A percentile compares a stretch with the other conserved stretches of the same genome.
Evolutionary conservation across 169 alveolate genomes (phyloP).

Genomic region (Cryptosporidium xiaoi): DNA sequence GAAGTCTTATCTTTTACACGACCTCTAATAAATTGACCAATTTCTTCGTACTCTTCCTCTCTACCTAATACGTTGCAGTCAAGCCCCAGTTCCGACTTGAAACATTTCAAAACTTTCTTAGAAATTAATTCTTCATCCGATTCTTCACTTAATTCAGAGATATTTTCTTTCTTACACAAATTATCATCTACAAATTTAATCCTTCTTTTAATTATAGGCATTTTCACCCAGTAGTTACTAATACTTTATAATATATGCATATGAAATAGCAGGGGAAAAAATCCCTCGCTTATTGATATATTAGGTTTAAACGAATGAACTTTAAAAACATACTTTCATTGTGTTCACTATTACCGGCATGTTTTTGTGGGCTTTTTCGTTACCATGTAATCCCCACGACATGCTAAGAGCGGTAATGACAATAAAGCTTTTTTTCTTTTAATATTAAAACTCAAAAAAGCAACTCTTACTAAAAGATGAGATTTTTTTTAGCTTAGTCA

Average conservation of each 20-base stretch:
- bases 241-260: too few species aligned
- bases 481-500: too few species aligned
- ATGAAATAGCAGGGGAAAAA: too few species aligned
- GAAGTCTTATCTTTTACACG: slow-evolving; percentile 1
- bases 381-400: slow-evolving; percentile 72
- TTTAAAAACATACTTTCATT: neutral
- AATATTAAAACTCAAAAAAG: neutral
- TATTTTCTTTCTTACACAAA: too few species aligned
- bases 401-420: slow-evolving; percentile 14
- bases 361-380: slow-evolving; percentile 53
- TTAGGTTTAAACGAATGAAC: too few species aligned
- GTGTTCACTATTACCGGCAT: slow-evolving; percentile 45
- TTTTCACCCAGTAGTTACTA: too few species aligned
- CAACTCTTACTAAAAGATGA: neutral
- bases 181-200: too few species aligned
- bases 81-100: slow-evolving; percentile 37
- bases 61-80: slow-evolving; percentile 43
- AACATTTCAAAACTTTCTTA: slow-evolving; percentile 12
- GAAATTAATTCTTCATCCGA: neutral
- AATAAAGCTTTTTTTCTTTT: neutral
- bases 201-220: too few species aligned
- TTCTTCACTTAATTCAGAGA: too few species aligned
- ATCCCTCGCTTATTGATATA: too few species aligned
- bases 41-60: slow-evolving; percentile 24
- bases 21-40: neutral